Conservation (phyloP, 192 early-diverging fungal species). For the Pilobolus umbonatus region DNA sequence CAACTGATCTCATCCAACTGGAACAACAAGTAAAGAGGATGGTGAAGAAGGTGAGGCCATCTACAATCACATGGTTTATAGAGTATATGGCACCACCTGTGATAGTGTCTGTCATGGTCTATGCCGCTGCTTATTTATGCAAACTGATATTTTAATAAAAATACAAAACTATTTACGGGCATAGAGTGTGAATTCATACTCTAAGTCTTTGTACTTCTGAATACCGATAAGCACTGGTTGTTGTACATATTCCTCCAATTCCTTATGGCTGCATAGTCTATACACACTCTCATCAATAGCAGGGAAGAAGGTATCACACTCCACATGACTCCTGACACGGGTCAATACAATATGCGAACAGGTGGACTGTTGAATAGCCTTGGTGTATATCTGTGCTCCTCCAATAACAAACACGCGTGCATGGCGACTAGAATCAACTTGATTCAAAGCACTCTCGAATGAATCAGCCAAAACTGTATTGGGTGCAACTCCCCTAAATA, state of each 20-base stretch:
- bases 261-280: constrained; percentile 39
- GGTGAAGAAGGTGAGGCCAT: constrained; percentile 20
- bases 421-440: constrained; percentile 37
- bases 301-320: constrained; percentile 83
- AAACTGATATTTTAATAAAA: background rate
- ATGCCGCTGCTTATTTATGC: background rate
- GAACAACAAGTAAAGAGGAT: constrained; percentile 30
- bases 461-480: constrained; percentile 39
- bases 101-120: constrained; percentile 1
- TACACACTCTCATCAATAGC: constrained; percentile 39
- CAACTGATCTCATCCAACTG: constrained; percentile 53
- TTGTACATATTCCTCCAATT: constrained; percentile 42
- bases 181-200: constrained; percentile 60
- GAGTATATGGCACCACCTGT: constrained; percentile 27
- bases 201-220: constrained; percentile 50
- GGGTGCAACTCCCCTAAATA: background rate
- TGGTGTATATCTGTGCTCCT: constrained; percentile 69
- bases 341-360: constrained; percentile 70
- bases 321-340: constrained; percentile 50
- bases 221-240: constrained; percentile 34
- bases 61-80: constrained; percentile 23
- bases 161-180: constrained; percentile 8
- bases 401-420: constrained; percentile 77
- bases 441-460: constrained; percentile 48
- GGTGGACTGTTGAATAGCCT: constrained; percentile 53